phyloP scores from a whole-genome alignment of 176 grass and related monocot genomes.

The Avena atlantica region DNA sequence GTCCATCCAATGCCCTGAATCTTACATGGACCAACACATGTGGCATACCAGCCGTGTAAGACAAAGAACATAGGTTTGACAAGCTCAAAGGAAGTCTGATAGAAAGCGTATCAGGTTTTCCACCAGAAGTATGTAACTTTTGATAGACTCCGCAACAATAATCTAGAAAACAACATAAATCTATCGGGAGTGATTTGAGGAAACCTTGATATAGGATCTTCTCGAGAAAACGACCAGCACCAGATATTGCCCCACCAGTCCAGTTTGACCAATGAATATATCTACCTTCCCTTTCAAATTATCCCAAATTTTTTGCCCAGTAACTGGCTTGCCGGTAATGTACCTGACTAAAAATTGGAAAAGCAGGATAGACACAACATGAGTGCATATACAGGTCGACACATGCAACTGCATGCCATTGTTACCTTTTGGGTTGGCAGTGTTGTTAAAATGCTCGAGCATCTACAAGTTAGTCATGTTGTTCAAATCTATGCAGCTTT shows the following conservation, averaged over 20 bases:
- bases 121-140: constrained; percentile 82
- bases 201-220: constrained; percentile 56
- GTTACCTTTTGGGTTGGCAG: too few species aligned
- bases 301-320: constrained; percentile 91
- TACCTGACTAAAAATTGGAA: constrained; percentile 57
- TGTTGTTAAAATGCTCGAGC: too few species aligned
- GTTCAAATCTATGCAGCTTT: constrained; percentile 38
- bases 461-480: constrained; percentile 57
- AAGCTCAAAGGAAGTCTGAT: neutral
- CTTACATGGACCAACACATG: constrained; percentile 76
- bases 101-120: constrained; percentile 72
- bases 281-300: constrained; percentile 91
- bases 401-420: too few species aligned
- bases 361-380: constrained; percentile 35
- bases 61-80: constrained; percentile 32
- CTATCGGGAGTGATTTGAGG: too few species aligned
- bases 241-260: constrained; percentile 95
- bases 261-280: constrained; percentile 82
- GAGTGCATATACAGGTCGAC: constrained; percentile 51
- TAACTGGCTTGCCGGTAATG: constrained; percentile 62
- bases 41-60: constrained; percentile 3
- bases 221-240: constrained; percentile 69
- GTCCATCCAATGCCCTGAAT: constrained; percentile 90
- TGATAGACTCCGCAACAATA: constrained; percentile 77
- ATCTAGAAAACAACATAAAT: constrained; percentile 43